Conservation (phyloP, 257 asterid species). For the Gardenia jasminoides region DNA sequence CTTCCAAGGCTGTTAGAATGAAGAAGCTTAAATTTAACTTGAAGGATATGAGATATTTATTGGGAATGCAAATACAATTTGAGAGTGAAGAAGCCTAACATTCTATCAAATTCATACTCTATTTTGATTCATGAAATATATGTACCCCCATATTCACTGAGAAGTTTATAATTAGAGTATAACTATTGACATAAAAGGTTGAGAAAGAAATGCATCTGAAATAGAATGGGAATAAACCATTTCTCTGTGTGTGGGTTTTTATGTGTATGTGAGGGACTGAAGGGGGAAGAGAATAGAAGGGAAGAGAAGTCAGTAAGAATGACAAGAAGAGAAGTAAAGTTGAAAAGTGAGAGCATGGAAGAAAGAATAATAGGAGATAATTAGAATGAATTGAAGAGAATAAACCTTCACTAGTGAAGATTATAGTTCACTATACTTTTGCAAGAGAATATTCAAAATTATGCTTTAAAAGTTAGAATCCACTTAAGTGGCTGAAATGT, state of each 20-base stretch:
- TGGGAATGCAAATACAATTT: too few relatives aligned
- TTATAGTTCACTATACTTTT: background rate
- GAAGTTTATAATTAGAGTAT: background rate
- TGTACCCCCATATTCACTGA: background rate
- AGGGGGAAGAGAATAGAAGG: background rate
- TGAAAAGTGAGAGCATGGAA: background rate
- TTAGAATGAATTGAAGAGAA: background rate
- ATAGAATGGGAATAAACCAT: background rate
- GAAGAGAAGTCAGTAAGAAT: background rate
- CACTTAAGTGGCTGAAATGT: background rate
- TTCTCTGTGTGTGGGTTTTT: too few relatives aligned
- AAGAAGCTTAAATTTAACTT: background rate
- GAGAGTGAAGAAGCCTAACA: background rate
- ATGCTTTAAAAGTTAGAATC: background rate
- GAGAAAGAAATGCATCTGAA: background rate
- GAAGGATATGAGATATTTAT: background rate
- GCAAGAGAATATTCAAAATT: background rate
- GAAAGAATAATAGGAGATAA: too few relatives aligned
- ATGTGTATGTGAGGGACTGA: background rate
- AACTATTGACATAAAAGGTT: too few relatives aligned
- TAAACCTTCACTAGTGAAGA: background rate
- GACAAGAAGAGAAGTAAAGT: background rate
- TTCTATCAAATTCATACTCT: too few relatives aligned
- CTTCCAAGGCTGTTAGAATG: background rate
- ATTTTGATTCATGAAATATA: background rate